These are phyloP conservation scores for Colletotrichum eleusines DNA, from an alignment of 2,329 filamentous ascomycete species.

Conservation along the genomic window DNA sequence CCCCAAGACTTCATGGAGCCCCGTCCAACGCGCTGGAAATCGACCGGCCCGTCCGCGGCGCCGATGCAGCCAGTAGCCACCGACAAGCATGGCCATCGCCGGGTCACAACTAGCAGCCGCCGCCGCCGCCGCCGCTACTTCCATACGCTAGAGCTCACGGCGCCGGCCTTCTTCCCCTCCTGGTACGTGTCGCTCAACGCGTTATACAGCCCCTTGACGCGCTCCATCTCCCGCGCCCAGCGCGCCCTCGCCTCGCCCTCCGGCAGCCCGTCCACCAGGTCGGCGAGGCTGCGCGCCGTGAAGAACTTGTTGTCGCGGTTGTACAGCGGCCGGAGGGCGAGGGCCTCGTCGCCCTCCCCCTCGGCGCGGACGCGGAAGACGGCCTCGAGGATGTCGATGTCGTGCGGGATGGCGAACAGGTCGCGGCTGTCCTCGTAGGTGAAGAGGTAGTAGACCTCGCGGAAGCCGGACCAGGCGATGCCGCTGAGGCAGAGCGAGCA, in stretches of 20 bases:
- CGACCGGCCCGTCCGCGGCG: constrained; percentile 23
- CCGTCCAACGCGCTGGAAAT: neutral
- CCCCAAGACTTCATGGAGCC: neutral
- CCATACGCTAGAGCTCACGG: constrained; percentile 62
- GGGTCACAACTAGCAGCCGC: neutral
- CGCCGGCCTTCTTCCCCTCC: constrained; percentile 57
- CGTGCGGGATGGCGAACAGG: constrained; percentile 67
- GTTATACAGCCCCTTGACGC: constrained; percentile 63
- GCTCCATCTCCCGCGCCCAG: constrained; percentile 56
- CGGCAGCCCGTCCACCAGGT: constrained; percentile 54
- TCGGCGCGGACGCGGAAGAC: constrained; percentile 64
- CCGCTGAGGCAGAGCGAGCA: constrained; percentile 69
- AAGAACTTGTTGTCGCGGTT: constrained; percentile 70
- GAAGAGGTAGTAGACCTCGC: constrained; percentile 68
- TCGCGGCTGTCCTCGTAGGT: constrained; percentile 70
- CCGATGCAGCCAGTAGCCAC: constrained; percentile 16
- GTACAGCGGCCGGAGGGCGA: constrained; percentile 60
- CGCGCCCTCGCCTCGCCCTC: constrained; percentile 50
- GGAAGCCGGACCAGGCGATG: constrained; percentile 70
- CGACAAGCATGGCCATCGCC: neutral
- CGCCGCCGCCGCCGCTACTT: constrained; percentile 49
- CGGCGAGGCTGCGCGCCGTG: constrained; percentile 55
- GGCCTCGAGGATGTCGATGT: constrained; percentile 67
- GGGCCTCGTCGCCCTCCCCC: constrained; percentile 52
- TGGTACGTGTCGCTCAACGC: constrained; percentile 62